Percentiles rank a stretch among this genome's conserved stretches.
These are phyloP conservation scores for Juglanconis juglandina DNA, from an alignment of 2,329 filamentous ascomycete species.

Conservation along the genomic window DNA sequence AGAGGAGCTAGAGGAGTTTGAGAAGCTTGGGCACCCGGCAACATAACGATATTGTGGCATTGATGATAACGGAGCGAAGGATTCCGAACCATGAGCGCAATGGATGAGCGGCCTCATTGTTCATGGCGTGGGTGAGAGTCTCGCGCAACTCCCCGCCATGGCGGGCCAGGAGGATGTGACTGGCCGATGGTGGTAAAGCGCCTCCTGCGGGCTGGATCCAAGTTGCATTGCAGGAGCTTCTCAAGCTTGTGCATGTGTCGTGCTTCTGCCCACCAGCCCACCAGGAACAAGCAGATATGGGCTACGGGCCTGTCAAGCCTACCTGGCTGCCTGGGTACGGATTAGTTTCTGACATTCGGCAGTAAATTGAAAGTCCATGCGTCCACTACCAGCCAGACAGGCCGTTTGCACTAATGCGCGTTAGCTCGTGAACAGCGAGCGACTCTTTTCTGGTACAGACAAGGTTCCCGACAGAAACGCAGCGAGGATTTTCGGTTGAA, in stretches of 20 bases:
- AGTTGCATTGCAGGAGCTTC: neutral
- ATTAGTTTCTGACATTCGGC: neutral
- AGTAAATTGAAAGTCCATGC: conserved; percentile 9
- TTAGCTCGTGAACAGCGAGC: conserved; percentile 14
- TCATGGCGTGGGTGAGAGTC: too few species aligned
- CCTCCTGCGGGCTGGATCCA: neutral
- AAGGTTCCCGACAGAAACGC: neutral
- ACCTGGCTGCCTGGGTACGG: neutral
- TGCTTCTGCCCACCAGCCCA: neutral
- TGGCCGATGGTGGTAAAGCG: neutral
- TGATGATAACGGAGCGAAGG: neutral
- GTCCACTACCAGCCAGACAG: conserved; percentile 11
- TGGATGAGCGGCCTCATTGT: too few species aligned
- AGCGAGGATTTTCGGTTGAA: neutral
- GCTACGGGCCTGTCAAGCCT: neutral
- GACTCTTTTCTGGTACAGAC: neutral
- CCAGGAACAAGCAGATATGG: too few species aligned
- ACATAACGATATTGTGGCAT: neutral
- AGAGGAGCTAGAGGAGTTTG: neutral
- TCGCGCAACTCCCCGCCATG: too few species aligned
- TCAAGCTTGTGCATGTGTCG: neutral
- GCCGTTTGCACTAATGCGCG: conserved; percentile 10
- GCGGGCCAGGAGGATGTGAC: neutral
- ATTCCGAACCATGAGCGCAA: neutral
- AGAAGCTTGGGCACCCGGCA: neutral